Evolutionary conservation across 768 basidiomycete species (phyloP).

Genomic region (Tephrocybe sp.): DNA sequence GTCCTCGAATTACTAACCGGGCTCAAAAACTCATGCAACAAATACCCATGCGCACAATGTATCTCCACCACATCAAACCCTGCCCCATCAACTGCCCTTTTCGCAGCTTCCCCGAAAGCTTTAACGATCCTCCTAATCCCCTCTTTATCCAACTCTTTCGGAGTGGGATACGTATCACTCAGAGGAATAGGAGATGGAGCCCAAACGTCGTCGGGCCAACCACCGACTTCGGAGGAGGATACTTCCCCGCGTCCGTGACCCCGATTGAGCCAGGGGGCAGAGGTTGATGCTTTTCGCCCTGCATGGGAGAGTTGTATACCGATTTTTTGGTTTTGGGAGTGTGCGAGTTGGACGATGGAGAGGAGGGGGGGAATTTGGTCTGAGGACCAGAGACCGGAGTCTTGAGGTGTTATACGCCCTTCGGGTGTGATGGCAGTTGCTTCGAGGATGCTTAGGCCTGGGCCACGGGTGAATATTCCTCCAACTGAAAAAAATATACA

Average conservation of each 20-base stretch:
- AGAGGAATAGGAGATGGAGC: constrained; percentile 54
- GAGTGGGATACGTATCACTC: constrained; percentile 41
- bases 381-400: constrained; percentile 63
- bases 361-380: constrained; percentile 45
- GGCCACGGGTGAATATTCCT: constrained; percentile 49
- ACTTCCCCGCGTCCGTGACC: constrained; percentile 16
- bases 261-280: constrained; percentile 59
- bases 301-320: constrained; percentile 77
- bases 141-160: constrained; percentile 53
- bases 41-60: constrained; percentile 64
- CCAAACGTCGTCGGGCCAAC: constrained; percentile 53
- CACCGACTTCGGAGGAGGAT: constrained; percentile 39
- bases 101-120: constrained; percentile 52
- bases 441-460: constrained; percentile 62
- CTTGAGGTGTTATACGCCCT: constrained; percentile 67
- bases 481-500: constrained; percentile 36
- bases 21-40: constrained; percentile 55
- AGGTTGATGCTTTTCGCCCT: constrained; percentile 68
- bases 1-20: constrained; percentile 61
- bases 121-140: constrained; percentile 56
- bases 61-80: constrained; percentile 65
- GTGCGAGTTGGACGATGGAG: constrained; percentile 66
- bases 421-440: constrained; percentile 61
- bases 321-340: constrained; percentile 65
- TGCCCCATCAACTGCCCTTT: constrained; percentile 51